phyloP scores from a whole-genome alignment of 163 green algal genomes.

The Picocystis sp. region DNA sequence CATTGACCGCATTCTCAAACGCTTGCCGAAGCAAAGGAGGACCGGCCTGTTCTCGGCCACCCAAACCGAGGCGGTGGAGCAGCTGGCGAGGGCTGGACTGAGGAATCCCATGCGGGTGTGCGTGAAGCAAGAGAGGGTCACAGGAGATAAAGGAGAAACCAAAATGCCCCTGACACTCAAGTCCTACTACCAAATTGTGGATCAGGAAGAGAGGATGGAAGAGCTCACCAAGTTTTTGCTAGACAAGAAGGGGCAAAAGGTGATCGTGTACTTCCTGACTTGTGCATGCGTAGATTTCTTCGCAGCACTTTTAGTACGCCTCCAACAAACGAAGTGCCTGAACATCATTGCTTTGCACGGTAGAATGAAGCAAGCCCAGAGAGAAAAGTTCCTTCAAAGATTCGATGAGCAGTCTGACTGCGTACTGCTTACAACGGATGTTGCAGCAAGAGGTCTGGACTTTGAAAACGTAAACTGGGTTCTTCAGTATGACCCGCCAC shows the following conservation, averaged over 20 bases:
- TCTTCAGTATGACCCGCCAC: constrained; percentile 26
- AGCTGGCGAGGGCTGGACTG: constrained; percentile 71
- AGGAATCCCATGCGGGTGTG: constrained; percentile 69
- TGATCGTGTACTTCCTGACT: constrained; percentile 92
- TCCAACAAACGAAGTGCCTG: constrained; percentile 8
- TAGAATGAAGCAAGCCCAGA: constrained; percentile 66
- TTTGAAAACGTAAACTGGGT: constrained; percentile 85
- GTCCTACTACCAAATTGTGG: constrained; percentile 36
- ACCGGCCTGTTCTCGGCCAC: constrained; percentile 93
- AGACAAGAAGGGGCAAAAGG: constrained; percentile 38
- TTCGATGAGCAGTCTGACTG: constrained; percentile 32
- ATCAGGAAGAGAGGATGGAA: constrained; percentile 19
- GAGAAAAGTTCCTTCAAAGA: constrained; percentile 41
- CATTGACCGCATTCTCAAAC: constrained; percentile 56
- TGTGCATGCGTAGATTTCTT: constrained; percentile 79
- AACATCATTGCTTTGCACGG: constrained; percentile 54
- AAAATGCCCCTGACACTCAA: constrained; percentile 5
- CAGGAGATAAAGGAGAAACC: constrained; percentile 8
- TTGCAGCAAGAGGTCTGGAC: constrained; percentile 83
- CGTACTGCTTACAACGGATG: constrained; percentile 75
- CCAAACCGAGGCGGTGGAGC: constrained; percentile 66
- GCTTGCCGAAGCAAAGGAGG: constrained; percentile 73
- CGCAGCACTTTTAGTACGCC: constrained; percentile 9
- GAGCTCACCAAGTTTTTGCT: constrained; percentile 34
- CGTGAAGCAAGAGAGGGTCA: background rate